phyloP scores from a whole-genome alignment of 768 basidiomycete species.

The Naematelia aurantialba region DNA sequence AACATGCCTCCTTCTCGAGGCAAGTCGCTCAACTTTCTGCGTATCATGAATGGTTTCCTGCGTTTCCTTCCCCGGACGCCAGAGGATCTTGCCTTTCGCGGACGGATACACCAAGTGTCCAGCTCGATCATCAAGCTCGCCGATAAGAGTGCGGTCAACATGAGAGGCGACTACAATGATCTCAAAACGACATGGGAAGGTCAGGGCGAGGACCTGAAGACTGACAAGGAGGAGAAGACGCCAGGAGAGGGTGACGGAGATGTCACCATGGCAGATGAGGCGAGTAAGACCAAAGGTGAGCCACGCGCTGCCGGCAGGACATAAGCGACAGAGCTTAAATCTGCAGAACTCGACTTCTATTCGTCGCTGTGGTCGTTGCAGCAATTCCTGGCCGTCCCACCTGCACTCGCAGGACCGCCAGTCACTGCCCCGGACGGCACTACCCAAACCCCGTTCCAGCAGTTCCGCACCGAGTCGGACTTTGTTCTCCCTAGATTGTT shows the following conservation, averaged over 20 bases:
- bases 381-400: conserved; percentile 41
- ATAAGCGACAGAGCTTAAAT: conserved; percentile 1
- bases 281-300: neutral
- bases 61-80: conserved; percentile 43
- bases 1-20: conserved; percentile 46
- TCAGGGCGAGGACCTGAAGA: neutral
- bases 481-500: conserved; percentile 40
- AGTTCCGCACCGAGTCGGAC: conserved; percentile 39
- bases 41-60: conserved; percentile 41
- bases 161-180: conserved; percentile 43
- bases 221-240: conserved; percentile 5
- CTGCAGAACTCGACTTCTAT: conserved; percentile 32
- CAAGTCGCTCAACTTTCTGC: conserved; percentile 40
- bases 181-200: conserved; percentile 42
- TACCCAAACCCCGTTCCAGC: conserved; percentile 27
- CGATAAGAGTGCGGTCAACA: conserved; percentile 47
- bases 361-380: conserved; percentile 44
- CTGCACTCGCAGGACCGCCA: conserved; percentile 28
- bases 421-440: conserved; percentile 5
- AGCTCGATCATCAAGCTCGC: conserved; percentile 44
- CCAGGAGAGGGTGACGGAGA: conserved; percentile 20
- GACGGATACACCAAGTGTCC: conserved; percentile 42
- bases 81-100: conserved; percentile 41
- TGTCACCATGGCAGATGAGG: conserved; percentile 14
- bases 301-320: conserved; percentile 3